These are phyloP conservation scores for Hordeum pubiflorum DNA, from an alignment of 202 grass and related monocot genomes.

Conservation along the genomic window DNA sequence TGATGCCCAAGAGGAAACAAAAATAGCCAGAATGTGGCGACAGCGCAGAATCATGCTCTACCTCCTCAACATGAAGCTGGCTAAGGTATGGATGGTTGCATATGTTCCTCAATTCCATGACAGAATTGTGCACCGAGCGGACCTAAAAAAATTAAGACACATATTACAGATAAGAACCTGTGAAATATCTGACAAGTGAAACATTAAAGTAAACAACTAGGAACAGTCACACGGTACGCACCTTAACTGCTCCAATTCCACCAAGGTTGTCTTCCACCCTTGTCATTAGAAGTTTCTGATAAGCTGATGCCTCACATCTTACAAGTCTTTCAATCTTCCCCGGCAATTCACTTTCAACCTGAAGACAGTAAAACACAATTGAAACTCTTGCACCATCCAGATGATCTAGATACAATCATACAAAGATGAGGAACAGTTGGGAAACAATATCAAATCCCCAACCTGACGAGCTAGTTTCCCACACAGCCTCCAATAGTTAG, in stretches of 20 bases:
- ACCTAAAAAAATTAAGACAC: slow-evolving; percentile 42
- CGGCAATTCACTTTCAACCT: slow-evolving; percentile 97
- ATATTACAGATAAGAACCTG: slow-evolving; percentile 24
- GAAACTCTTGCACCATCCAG: background rate
- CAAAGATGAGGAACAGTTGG: background rate
- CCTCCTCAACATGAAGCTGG: slow-evolving; percentile 92
- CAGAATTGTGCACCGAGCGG: slow-evolving; percentile 88
- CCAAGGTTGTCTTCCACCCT: slow-evolving; percentile 98
- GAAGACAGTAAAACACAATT: slow-evolving; percentile 29
- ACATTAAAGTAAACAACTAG: slow-evolving; percentile 24
- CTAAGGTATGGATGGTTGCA: slow-evolving; percentile 99
- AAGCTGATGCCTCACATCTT: slow-evolving; percentile 95
- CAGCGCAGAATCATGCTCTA: slow-evolving; percentile 28
- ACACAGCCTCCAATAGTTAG: too few relatives aligned
- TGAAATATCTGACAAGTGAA: slow-evolving; percentile 5
- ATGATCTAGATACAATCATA: background rate
- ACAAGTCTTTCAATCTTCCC: slow-evolving; percentile 96
- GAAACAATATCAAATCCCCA: background rate
- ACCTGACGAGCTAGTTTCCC: background rate
- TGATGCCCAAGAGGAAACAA: background rate
- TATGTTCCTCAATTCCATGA: slow-evolving; percentile 98
- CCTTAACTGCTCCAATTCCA: slow-evolving; percentile 81
- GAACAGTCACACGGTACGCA: slow-evolving; percentile 20
- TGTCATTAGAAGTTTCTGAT: slow-evolving; percentile 98
- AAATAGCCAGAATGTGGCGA: slow-evolving; percentile 10